phyloP scores from a whole-genome alignment of 1,139 yeast genomes.

The Suhomyces bokatorum region DNA sequence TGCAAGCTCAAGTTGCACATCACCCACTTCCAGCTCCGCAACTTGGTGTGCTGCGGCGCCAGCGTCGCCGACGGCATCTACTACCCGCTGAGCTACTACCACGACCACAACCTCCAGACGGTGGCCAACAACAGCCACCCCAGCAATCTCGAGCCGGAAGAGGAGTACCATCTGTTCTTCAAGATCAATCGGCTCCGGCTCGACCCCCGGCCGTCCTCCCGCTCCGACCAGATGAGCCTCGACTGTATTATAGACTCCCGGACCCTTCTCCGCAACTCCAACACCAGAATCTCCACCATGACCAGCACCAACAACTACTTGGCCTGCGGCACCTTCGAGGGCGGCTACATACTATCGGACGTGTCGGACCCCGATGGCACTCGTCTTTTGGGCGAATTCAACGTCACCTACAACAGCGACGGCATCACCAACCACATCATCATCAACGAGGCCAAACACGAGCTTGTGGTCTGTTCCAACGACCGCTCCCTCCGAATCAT shows the following conservation, averaged over 20 bases:
- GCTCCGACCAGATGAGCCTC: constrained; percentile 29
- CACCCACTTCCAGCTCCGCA: constrained; percentile 59
- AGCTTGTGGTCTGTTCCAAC: constrained; percentile 48
- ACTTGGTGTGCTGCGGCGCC: constrained; percentile 48
- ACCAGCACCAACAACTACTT: constrained; percentile 44
- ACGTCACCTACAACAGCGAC: constrained; percentile 44
- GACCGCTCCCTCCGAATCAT: constrained; percentile 46
- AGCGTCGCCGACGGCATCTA: constrained; percentile 38
- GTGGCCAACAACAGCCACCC: constrained; percentile 13
- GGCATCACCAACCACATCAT: constrained; percentile 59
- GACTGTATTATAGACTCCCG: constrained; percentile 45
- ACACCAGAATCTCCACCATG: constrained; percentile 50
- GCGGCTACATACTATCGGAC: constrained; percentile 46
- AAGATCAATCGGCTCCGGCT: constrained; percentile 38
- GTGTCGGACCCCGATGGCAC: constrained; percentile 28
- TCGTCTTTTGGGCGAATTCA: constrained; percentile 33
- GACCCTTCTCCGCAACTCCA: constrained; percentile 29
- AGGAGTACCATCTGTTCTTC: constrained; percentile 36
- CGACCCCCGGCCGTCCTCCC: constrained; percentile 23
- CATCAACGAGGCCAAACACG: constrained; percentile 28
- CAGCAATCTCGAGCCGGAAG: constrained; percentile 13
- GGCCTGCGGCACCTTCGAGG: constrained; percentile 58
- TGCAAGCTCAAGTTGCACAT: constrained; percentile 49
- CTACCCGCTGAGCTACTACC: constrained; percentile 43
- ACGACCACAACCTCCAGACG: constrained; percentile 31